Evolutionary conservation across 1,284 basidiomycete genomes (phyloP).

Genomic region (Tilletia walkeri): DNA sequence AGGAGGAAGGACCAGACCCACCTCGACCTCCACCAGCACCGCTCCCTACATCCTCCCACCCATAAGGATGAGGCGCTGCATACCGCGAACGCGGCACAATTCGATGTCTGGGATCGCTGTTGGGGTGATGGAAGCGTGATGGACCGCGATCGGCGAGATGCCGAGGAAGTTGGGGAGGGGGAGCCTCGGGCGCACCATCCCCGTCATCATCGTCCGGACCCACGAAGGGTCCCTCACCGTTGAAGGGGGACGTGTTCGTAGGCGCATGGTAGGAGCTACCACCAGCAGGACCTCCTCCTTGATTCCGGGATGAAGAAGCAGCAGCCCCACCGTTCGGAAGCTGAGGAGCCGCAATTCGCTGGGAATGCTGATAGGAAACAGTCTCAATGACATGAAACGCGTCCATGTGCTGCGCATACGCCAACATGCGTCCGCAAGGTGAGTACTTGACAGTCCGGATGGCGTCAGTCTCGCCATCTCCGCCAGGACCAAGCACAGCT

Average conservation of each 20-base stretch:
- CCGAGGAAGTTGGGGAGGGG: not conserved
- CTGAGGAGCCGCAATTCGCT: conserved; percentile 19
- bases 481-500: too few relatives aligned
- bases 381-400: conserved; percentile 40
- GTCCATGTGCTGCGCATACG: conserved; percentile 42
- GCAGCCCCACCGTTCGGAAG: not conserved
- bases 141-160: not conserved
- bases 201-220: conserved; percentile 3
- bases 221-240: not conserved
- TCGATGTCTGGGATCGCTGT: too few relatives aligned
- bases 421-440: conserved; percentile 39
- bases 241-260: too few relatives aligned
- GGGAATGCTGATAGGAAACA: conserved; percentile 25
- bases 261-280: too few relatives aligned
- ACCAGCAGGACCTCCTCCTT: too few relatives aligned
- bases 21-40: too few relatives aligned
- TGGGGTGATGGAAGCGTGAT: not conserved
- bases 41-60: too few relatives aligned
- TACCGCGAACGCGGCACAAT: too few relatives aligned
- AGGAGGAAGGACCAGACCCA: too few relatives aligned
- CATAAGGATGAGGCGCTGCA: too few relatives aligned
- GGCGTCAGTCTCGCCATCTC: conserved; percentile 32
- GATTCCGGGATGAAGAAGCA: too few relatives aligned
- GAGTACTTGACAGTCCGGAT: conserved; percentile 40
- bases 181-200: conserved; percentile 1